Conservation (phyloP, 192 early-diverging fungal genomes). For the Thoreauomyces humboldtii region DNA sequence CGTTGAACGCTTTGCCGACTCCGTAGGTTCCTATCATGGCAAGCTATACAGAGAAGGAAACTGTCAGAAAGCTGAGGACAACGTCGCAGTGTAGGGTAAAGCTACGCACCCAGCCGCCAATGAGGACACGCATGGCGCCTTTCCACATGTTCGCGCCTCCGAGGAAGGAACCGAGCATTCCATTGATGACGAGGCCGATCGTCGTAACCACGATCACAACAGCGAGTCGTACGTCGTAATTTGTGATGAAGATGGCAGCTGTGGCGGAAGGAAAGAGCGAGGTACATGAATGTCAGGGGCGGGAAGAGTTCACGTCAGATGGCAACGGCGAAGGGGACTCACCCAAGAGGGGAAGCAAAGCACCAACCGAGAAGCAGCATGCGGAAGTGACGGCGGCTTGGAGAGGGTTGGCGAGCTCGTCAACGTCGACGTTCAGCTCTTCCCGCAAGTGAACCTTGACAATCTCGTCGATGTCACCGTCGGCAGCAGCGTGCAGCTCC, state of each 20-base stretch:
- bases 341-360: conserved; percentile 32
- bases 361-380: conserved; percentile 36
- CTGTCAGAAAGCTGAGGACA: not conserved
- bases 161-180: conserved; percentile 32
- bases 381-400: conserved; percentile 39
- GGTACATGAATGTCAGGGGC: no score
- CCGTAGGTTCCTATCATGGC: conserved; percentile 41
- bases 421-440: conserved; percentile 47
- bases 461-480: conserved; percentile 40
- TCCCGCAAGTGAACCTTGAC: conserved; percentile 44
- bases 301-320: not conserved
- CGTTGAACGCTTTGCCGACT: conserved; percentile 31
- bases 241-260: conserved; percentile 21
- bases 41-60: conserved; percentile 1
- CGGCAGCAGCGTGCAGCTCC: conserved; percentile 28
- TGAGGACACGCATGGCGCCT: conserved; percentile 38
- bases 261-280: no score
- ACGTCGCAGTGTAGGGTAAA: not conserved
- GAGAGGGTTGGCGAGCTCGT: conserved; percentile 41
- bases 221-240: not conserved
- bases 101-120: conserved; percentile 31
- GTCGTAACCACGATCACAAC: conserved; percentile 28
- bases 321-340: not conserved
- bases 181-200: conserved; percentile 40
- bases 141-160: conserved; percentile 45